Conservation (phyloP, 495 filamentous ascomycete genomes). For the Sordaria brevicollis region DNA sequence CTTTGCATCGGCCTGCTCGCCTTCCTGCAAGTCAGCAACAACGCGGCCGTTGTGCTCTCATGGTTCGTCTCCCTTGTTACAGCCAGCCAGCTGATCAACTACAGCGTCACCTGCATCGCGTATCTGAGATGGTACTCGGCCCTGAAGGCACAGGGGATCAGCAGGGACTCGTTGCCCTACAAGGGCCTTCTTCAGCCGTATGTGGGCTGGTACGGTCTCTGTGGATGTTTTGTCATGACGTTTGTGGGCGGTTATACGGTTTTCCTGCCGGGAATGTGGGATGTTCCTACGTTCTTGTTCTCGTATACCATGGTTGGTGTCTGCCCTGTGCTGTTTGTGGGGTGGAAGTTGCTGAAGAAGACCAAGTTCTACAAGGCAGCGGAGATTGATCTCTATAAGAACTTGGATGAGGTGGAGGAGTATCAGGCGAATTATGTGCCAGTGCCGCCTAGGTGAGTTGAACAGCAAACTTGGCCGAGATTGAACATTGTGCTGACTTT, state of each 20-base stretch:
- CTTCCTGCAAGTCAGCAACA: constrained; percentile 63
- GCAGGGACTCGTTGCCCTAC: constrained; percentile 54
- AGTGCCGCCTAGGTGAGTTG: constrained; percentile 44
- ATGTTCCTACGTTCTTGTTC: constrained; percentile 64
- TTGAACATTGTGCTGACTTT: not conserved
- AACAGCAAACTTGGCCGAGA: not conserved
- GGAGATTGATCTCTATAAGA: constrained; percentile 52
- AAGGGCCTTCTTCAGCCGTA: constrained; percentile 57
- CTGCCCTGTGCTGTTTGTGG: constrained; percentile 54
- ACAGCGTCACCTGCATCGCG: constrained; percentile 55
- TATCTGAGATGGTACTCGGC: constrained; percentile 67
- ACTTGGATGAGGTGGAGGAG: constrained; percentile 63
- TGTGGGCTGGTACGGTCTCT: constrained; percentile 55
- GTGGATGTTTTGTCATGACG: constrained; percentile 54
- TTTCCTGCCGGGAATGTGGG: constrained; percentile 57
- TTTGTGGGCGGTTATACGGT: constrained; percentile 69
- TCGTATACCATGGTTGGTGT: constrained; percentile 61
- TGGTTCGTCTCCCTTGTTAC: constrained; percentile 70
- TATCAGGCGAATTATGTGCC: constrained; percentile 58
- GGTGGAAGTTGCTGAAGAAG: constrained; percentile 60
- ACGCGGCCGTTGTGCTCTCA: constrained; percentile 53
- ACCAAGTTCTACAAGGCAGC: constrained; percentile 46
- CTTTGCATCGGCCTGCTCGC: constrained; percentile 54
- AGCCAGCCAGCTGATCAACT: constrained; percentile 71
- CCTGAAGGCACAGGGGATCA: constrained; percentile 56